phyloP scores from a whole-genome alignment of 805 yeast genomes.

The Wickerhamomyces rabaulensis region DNA sequence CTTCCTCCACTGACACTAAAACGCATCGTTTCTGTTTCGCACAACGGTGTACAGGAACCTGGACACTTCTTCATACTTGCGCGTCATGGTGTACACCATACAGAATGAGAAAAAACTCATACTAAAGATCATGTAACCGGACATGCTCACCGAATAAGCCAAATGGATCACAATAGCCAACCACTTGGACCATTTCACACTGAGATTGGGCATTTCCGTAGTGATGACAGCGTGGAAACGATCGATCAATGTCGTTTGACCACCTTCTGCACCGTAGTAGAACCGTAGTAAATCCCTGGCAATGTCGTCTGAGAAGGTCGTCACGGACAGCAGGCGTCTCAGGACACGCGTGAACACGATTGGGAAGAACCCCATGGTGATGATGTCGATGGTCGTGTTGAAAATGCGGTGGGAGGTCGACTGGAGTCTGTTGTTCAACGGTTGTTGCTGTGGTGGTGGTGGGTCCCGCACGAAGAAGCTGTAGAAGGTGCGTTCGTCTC shows the following conservation, averaged over 20 bases:
- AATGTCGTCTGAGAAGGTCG: conserved; percentile 15
- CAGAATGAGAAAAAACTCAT: conserved; percentile 2
- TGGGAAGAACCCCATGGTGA: conserved; percentile 11
- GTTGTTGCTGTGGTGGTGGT: background rate
- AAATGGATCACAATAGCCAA: background rate
- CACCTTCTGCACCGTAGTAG: background rate
- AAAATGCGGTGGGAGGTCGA: background rate
- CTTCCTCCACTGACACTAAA: background rate
- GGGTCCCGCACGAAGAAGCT: background rate
- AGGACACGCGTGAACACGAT: conserved; percentile 5
- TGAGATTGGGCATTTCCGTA: background rate
- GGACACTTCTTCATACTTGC: background rate
- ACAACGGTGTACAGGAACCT: background rate
- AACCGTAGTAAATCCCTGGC: conserved; percentile 8
- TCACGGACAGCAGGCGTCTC: conserved; percentile 8
- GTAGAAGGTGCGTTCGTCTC: background rate
- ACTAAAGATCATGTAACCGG: conserved; percentile 1
- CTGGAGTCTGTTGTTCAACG: background rate
- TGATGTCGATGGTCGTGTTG: conserved; percentile 4
- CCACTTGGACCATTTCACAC: background rate
- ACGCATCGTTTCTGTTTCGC: background rate
- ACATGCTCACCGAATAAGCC: conserved; percentile 1
- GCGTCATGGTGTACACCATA: background rate
- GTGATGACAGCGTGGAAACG: background rate
- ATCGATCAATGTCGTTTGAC: background rate